Evolutionary conservation across 345 rosid genomes (phyloP).

Genomic region (Erysimum cheiranthoides): DNA sequence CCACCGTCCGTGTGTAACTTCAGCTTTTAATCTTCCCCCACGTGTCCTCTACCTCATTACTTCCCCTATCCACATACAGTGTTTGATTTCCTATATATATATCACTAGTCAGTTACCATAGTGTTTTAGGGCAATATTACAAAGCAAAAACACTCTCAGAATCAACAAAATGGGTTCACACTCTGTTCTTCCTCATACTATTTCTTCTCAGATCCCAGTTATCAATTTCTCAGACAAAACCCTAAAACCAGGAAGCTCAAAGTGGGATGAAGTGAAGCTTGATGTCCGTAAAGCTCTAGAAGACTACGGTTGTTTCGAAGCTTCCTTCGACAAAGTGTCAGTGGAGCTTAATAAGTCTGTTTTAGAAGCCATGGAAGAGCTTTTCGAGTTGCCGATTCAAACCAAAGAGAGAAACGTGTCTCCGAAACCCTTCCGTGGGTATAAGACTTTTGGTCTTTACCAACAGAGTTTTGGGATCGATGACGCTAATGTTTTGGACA

Average conservation of each 20-base stretch:
- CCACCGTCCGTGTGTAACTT: too few species aligned
- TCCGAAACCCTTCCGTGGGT: constrained; percentile 35
- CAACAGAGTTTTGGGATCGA: constrained; percentile 41
- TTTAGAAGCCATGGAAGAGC: constrained; percentile 30
- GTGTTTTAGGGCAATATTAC: too few species aligned
- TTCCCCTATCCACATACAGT: too few species aligned
- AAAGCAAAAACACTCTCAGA: background rate
- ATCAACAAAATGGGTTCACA: constrained; percentile 37
- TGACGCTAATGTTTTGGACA: constrained; percentile 22
- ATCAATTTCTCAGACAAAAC: constrained; percentile 31
- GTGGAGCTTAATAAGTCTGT: constrained; percentile 34
- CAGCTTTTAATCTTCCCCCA: too few species aligned
- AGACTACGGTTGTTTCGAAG: constrained; percentile 44
- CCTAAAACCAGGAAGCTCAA: constrained; percentile 42
- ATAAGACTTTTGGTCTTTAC: constrained; percentile 28
- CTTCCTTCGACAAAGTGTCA: constrained; percentile 30
- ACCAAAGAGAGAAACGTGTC: constrained; percentile 39
- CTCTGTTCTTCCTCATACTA: constrained; percentile 16
- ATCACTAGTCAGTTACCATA: too few species aligned
- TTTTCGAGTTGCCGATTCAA: constrained; percentile 35
- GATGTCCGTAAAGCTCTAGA: constrained; percentile 44
- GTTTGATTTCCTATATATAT: too few species aligned
- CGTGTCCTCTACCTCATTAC: too few species aligned
- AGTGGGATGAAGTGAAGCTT: constrained; percentile 35
- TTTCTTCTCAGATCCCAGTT: constrained; percentile 13